phyloP scores from a whole-genome alignment of 1,284 basidiomycete genomes.

The Ceratobasidium sp. region DNA sequence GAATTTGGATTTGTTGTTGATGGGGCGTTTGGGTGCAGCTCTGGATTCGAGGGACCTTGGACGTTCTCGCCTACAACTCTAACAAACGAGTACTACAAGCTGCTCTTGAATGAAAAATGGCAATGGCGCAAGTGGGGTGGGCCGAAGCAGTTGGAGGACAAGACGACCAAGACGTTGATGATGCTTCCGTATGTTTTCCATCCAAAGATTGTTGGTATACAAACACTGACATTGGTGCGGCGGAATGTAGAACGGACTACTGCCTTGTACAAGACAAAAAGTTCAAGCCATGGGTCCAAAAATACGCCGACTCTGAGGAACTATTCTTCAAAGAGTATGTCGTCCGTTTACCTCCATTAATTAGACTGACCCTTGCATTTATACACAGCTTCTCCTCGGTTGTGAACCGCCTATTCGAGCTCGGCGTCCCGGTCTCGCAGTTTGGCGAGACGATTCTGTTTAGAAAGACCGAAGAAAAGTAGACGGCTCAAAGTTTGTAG shows the following conservation, averaged over 20 bases:
- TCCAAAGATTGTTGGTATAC: constrained; percentile 11
- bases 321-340: constrained; percentile 91
- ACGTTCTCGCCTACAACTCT: constrained; percentile 89
- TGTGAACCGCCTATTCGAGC: constrained; percentile 84
- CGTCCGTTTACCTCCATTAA: constrained; percentile 21
- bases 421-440: constrained; percentile 86
- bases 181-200: constrained; percentile 83
- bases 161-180: constrained; percentile 90
- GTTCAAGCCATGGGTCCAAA: constrained; percentile 87
- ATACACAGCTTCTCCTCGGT: constrained; percentile 78
- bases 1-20: constrained; percentile 10
- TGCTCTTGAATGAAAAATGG: constrained; percentile 91
- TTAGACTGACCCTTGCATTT: constrained; percentile 31
- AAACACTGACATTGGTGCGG: constrained; percentile 4
- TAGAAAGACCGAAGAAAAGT: constrained; percentile 1
- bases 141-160: constrained; percentile 95
- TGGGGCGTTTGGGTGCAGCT: constrained; percentile 61
- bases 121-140: constrained; percentile 90
- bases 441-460: constrained; percentile 56
- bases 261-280: constrained; percentile 86
- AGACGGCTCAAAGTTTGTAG: background rate
- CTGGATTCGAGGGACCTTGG: constrained; percentile 92
- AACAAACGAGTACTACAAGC: constrained; percentile 91
- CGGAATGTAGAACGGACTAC: constrained; percentile 76
- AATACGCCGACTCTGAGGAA: constrained; percentile 85